A percentile compares a stretch with the other conserved stretches of the same genome.
phyloP scores from a whole-genome alignment of 306 rosid species.

The Lupinus albus region DNA sequence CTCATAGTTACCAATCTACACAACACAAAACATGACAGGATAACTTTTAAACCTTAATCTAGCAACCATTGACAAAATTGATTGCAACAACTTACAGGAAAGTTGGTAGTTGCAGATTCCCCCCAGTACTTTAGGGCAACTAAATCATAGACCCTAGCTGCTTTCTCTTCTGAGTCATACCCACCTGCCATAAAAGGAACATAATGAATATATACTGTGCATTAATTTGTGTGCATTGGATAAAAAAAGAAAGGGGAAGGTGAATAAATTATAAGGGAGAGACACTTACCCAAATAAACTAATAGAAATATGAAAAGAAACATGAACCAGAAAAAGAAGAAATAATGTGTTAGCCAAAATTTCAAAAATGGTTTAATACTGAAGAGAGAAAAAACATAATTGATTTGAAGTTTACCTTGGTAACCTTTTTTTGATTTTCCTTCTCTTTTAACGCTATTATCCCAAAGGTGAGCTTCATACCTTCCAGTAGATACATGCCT shows the following conservation, averaged over 20 bases:
- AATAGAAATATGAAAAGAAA: constrained; percentile 34
- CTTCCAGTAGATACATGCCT: constrained; percentile 93
- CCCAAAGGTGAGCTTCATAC: constrained; percentile 95
- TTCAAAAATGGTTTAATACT: neutral
- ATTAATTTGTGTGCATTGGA: neutral
- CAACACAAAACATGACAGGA: neutral
- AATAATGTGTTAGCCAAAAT: constrained; percentile 33
- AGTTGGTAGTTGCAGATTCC: constrained; percentile 75
- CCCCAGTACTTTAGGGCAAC: constrained; percentile 97
- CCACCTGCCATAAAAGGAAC: constrained; percentile 54
- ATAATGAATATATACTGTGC: neutral
- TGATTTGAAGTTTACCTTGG: constrained; percentile 56
- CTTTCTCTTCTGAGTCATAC: constrained; percentile 91
- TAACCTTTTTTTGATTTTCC: constrained; percentile 87
- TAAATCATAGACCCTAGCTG: constrained; percentile 89
- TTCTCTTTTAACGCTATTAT: constrained; percentile 83
- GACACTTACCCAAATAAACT: constrained; percentile 56
- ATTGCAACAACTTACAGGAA: constrained; percentile 51
- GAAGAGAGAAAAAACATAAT: neutral
- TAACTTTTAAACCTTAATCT: neutral
- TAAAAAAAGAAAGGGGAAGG: neutral
- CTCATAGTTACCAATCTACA: constrained; percentile 74
- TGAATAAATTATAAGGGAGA: neutral
- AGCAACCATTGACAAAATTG: neutral
- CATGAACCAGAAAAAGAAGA: constrained; percentile 26